Base-by-base conservation (phyloP, 768 basidiomycete species). In the Rhodotorula paludigena region DNA sequence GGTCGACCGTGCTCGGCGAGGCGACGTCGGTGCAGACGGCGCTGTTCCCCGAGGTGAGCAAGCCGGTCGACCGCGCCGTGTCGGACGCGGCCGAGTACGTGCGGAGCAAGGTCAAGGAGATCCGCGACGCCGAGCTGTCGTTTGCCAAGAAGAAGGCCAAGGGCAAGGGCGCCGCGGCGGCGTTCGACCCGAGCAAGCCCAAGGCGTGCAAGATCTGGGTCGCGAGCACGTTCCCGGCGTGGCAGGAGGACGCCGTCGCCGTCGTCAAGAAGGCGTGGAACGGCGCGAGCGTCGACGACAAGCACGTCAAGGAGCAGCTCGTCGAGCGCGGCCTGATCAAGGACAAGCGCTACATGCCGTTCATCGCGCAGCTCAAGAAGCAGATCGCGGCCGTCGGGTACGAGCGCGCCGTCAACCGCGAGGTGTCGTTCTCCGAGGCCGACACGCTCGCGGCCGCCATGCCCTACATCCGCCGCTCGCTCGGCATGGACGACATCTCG, bases 321-420 rank as follows among this genome's bases (percentile, higher is more conserved):
- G 83, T 82, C 15, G 82, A 84, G 76, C 83, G 82, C 30, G 92
- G 90, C 9, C 77, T 97, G 77, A 87, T 92, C 80, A 97, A 96
- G 83, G 92, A 98, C 80, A 98, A 98, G 82, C 57, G 62, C 49
- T 84, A 84, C 48, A 98, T 97, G 94, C 93, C 93, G 11, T 97
- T 94, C 80, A 85, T 92, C 53, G 89, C 94, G 66, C 80, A 83
- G 38, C 89, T 97, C 86, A 93, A 96, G 57, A 67, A 71, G 61
- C 49, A 55, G 15, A 61, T 67, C 66, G 67, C 63, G 45, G 52
- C 56, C 65, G 51, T 74, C 73, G 71, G 77, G 60, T 84, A 85
- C 25, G 81, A 85, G 67, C 84, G 83, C 0, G 91, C 90, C 7
- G 91, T 97, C 83, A 84, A 89, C 69, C 86, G 93, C 10, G 82